phyloP scores from a whole-genome alignment of 805 yeast genomes.

The Kodamaea kakaduensis region DNA sequence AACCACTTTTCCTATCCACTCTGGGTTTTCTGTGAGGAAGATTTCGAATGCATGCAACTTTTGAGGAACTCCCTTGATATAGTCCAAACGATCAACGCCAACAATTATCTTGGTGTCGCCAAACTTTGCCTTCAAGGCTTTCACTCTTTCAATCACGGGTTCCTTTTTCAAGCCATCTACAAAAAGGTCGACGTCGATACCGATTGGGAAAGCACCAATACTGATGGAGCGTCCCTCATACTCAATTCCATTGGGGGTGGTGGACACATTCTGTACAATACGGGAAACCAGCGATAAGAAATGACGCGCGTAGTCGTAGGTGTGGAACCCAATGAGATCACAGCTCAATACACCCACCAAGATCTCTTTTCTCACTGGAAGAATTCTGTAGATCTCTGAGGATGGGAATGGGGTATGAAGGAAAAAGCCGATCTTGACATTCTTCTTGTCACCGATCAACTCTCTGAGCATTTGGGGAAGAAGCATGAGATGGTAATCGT shows the following conservation, averaged over 20 bases:
- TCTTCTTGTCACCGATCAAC: constrained; percentile 47
- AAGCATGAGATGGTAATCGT: constrained; percentile 95
- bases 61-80: constrained; percentile 97
- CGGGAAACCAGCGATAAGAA: constrained; percentile 86
- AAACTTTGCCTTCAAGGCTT: constrained; percentile 54
- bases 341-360: constrained; percentile 89
- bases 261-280: constrained; percentile 66
- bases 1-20: constrained; percentile 96
- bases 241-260: constrained; percentile 87
- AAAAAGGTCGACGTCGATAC: constrained; percentile 93
- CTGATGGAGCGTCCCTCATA: constrained; percentile 71
- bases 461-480: constrained; percentile 83
- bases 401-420: constrained; percentile 98
- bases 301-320: constrained; percentile 98
- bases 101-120: constrained; percentile 85
- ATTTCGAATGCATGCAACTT: constrained; percentile 95
- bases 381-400: constrained; percentile 89
- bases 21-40: constrained; percentile 88
- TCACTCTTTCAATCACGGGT: constrained; percentile 62
- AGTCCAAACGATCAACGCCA: constrained; percentile 95
- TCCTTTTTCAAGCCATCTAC: constrained; percentile 67
- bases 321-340: constrained; percentile 94
- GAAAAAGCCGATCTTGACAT: constrained; percentile 85
- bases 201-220: constrained; percentile 98
- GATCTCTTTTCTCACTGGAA: constrained; percentile 93